Percentiles rank a stretch among this genome's conserved stretches.
phyloP scores from a whole-genome alignment of 176 grass and related monocot genomes.

The Oryza glumipatula region DNA sequence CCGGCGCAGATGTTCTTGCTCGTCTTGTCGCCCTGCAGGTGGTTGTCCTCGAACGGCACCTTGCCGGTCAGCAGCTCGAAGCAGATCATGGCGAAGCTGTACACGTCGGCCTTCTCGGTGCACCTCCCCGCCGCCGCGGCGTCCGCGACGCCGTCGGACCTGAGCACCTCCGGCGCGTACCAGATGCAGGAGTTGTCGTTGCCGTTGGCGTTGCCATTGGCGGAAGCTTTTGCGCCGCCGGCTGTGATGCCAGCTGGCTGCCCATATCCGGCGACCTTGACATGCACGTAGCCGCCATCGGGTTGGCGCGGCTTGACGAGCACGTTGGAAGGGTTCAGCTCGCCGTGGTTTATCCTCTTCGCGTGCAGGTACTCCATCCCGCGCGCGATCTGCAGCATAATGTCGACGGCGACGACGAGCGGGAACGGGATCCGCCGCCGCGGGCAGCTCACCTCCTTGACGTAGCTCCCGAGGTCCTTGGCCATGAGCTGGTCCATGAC shows the following conservation, averaged over 20 bases:
- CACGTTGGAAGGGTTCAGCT: conserved; percentile 75
- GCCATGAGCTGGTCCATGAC: conserved; percentile 77
- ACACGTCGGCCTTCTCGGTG: conserved; percentile 94
- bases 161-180: conserved; percentile 85
- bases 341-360: conserved; percentile 73
- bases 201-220: not conserved
- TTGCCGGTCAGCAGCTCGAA: conserved; percentile 94
- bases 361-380: conserved; percentile 93
- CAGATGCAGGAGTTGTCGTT: conserved; percentile 62
- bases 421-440: conserved; percentile 66
- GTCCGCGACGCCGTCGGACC: conserved; percentile 29
- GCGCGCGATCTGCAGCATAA: conserved; percentile 87
- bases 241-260: conserved; percentile 33
- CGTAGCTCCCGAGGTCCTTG: conserved; percentile 70
- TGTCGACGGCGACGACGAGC: conserved; percentile 67
- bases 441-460: conserved; percentile 65
- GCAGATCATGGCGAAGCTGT: conserved; percentile 92
- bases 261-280: conserved; percentile 67
- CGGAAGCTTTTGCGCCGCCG: conserved; percentile 30
- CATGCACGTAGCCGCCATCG: conserved; percentile 70
- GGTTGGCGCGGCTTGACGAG: conserved; percentile 63
- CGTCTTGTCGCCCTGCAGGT: conserved; percentile 92
- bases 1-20: conserved; percentile 91
- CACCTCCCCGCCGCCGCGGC: not conserved
- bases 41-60: conserved; percentile 93